Conservation (phyloP, 1,284 basidiomycete genomes). For the Microbotryum silenes-acaulis region DNA sequence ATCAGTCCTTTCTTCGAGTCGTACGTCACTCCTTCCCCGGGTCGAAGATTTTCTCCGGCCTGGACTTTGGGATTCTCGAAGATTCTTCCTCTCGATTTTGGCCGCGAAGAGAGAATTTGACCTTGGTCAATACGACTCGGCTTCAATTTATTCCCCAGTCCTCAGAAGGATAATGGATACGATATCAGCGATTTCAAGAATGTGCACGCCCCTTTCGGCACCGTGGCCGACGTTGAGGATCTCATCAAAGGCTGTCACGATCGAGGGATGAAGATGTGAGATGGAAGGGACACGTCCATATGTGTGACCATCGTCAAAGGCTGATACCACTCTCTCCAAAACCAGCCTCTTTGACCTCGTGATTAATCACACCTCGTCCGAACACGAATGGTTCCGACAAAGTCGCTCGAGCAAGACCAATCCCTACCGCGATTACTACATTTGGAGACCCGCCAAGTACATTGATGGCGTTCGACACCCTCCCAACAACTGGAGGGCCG, state of each 20-base stretch:
- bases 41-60: slow-evolving; percentile 33
- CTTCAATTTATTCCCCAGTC: not conserved
- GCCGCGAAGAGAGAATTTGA: too few relatives aligned
- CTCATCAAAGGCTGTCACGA: slow-evolving; percentile 55
- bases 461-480: slow-evolving; percentile 49
- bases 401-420: slow-evolving; percentile 54
- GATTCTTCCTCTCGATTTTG: not conserved
- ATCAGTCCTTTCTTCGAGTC: slow-evolving; percentile 64
- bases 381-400: slow-evolving; percentile 66
- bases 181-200: slow-evolving; percentile 55
- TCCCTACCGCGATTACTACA: slow-evolving; percentile 53
- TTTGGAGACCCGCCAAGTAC: slow-evolving; percentile 5
- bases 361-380: slow-evolving; percentile 67
- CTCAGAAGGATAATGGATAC: slow-evolving; percentile 4
- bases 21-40: slow-evolving; percentile 59
- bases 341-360: slow-evolving; percentile 61
- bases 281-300: not conserved
- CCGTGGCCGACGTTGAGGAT: slow-evolving; percentile 62
- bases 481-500: slow-evolving; percentile 65
- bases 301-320: too few relatives aligned
- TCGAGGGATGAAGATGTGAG: slow-evolving; percentile 53
- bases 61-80: not conserved
- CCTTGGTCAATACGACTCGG: too few relatives aligned
- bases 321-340: not conserved
- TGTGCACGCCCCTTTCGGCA: slow-evolving; percentile 65